These are phyloP conservation scores for Cetraspora pellucida DNA, from an alignment of 192 early-diverging fungal genomes.

Conservation along the genomic window DNA sequence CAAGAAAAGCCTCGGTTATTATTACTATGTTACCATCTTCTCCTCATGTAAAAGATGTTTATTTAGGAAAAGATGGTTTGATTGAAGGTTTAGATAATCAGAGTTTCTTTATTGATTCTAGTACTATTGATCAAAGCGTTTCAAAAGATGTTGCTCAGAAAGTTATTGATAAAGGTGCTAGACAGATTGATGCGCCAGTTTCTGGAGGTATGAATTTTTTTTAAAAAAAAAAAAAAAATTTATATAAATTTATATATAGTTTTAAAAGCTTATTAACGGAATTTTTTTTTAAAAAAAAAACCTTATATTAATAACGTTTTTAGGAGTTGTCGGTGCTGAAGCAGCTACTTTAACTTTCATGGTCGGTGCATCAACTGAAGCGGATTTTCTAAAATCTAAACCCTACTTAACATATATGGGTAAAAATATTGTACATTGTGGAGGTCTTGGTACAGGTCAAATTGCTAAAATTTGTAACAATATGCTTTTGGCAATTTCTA, in stretches of 20 bases:
- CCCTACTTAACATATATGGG: constrained; percentile 75
- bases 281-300: no score
- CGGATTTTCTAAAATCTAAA: constrained; percentile 67
- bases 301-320: no score
- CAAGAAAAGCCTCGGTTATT: constrained; percentile 68
- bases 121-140: constrained; percentile 87
- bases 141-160: constrained; percentile 69
- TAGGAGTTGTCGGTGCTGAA: constrained; percentile 82
- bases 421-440: constrained; percentile 87
- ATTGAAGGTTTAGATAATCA: constrained; percentile 51
- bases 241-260: background rate
- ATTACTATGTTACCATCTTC: constrained; percentile 93
- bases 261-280: constrained; percentile 6
- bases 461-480: constrained; percentile 98
- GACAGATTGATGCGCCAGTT: constrained; percentile 89
- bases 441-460: constrained; percentile 80
- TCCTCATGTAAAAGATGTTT: constrained; percentile 78
- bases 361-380: constrained; percentile 72
- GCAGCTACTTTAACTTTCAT: constrained; percentile 95
- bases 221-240: background rate
- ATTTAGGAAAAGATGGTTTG: constrained; percentile 74
- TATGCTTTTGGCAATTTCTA: constrained; percentile 90
- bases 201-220: constrained; percentile 72
- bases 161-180: constrained; percentile 62
- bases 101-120: constrained; percentile 81